Conservation (phyloP, 2,329 filamentous ascomycete genomes). For the Piedraia hortae region DNA sequence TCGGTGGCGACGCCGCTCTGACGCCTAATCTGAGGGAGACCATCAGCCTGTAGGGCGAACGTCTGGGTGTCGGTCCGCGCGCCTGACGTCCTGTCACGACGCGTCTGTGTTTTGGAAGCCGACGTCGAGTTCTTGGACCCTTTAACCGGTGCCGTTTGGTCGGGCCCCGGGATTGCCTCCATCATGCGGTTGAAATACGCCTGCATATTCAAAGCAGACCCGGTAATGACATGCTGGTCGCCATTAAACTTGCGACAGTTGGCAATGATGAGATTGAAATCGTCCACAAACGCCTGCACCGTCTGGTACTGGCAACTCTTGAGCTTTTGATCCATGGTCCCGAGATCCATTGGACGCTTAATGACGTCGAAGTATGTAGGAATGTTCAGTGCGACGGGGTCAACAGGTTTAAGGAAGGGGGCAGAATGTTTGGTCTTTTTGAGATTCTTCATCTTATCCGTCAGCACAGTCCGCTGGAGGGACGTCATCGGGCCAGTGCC, state of each 20-base stretch:
- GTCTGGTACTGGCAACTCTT: slow-evolving; percentile 41
- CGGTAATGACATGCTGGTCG: slow-evolving; percentile 41
- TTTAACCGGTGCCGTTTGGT: slow-evolving; percentile 26
- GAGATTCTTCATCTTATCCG: slow-evolving; percentile 40
- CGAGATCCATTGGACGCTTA: slow-evolving; percentile 58
- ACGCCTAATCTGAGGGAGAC: slow-evolving; percentile 56
- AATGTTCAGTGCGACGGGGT: slow-evolving; percentile 44
- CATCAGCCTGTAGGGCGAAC: slow-evolving; percentile 53
- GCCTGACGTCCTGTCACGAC: slow-evolving; percentile 13
- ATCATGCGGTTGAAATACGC: slow-evolving; percentile 33
- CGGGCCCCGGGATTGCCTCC: slow-evolving; percentile 28
- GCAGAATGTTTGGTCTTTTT: slow-evolving; percentile 66
- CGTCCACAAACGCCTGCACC: slow-evolving; percentile 43
- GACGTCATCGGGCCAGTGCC: slow-evolving; percentile 25
- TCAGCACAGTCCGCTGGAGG: slow-evolving; percentile 32
- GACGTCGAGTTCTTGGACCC: slow-evolving; percentile 17
- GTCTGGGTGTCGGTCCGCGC: slow-evolving; percentile 21
- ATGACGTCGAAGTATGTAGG: slow-evolving; percentile 49
- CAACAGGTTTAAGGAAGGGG: slow-evolving; percentile 53
- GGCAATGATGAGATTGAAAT: slow-evolving; percentile 49
- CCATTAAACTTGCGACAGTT: slow-evolving; percentile 74
- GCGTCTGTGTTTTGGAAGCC: slow-evolving; percentile 6
- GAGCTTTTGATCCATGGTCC: slow-evolving; percentile 54
- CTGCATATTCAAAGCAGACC: slow-evolving; percentile 33
- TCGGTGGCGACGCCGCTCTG: slow-evolving; percentile 48